These are phyloP conservation scores for Imleria badia DNA, from an alignment of 768 basidiomycete species.

Conservation along the genomic window DNA sequence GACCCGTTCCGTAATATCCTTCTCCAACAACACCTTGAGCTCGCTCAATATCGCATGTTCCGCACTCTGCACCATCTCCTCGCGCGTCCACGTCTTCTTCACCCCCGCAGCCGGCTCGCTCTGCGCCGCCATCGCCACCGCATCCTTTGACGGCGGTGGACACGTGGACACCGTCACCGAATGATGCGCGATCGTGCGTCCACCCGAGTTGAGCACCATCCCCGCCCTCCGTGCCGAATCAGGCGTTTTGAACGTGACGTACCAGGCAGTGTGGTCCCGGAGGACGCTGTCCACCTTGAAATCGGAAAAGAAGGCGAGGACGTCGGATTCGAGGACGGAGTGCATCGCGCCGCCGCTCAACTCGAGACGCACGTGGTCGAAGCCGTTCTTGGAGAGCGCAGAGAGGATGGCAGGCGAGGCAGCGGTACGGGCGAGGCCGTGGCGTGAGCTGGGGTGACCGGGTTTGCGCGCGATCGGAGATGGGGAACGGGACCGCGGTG, in stretches of 20 bases:
- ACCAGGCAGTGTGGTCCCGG: constrained; percentile 70
- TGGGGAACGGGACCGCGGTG: constrained; percentile 36
- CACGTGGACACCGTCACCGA: constrained; percentile 54
- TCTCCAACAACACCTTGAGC: constrained; percentile 53
- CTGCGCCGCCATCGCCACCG: constrained; percentile 31
- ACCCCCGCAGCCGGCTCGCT: constrained; percentile 30
- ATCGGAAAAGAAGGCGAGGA: constrained; percentile 63
- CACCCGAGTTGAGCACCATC: constrained; percentile 54
- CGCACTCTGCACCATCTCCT: constrained; percentile 55
- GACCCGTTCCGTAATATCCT: constrained; percentile 63
- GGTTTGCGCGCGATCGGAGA: constrained; percentile 43
- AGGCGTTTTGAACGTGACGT: constrained; percentile 71
- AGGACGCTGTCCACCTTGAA: constrained; percentile 76
- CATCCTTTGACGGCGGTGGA: constrained; percentile 35
- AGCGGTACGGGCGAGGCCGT: constrained; percentile 19
- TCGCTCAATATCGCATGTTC: constrained; percentile 57
- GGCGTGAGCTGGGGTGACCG: constrained; percentile 31
- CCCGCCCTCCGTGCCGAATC: constrained; percentile 67
- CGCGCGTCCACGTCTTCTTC: constrained; percentile 51
- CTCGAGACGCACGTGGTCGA: constrained; percentile 65
- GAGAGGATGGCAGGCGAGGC: constrained; percentile 30
- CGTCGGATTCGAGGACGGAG: constrained; percentile 62
- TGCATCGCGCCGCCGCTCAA: constrained; percentile 45
- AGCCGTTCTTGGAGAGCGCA: constrained; percentile 59
- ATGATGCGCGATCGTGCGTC: constrained; percentile 57